Base-by-base conservation (phyloP, 306 rosid species). In the Dryas octopetala region DNA sequence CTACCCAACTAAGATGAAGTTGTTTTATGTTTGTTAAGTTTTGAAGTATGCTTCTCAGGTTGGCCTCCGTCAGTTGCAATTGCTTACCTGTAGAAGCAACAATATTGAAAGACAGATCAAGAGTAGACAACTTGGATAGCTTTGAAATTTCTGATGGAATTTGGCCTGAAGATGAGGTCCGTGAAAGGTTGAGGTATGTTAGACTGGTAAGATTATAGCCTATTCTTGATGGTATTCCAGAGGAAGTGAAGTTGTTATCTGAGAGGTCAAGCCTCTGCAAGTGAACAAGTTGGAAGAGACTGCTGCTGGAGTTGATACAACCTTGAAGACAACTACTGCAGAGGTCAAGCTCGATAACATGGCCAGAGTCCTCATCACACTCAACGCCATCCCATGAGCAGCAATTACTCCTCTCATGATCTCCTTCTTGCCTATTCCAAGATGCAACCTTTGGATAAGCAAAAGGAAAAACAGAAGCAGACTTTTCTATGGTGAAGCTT, bases 231-330 rank as follows among this genome's bases (percentile, higher is more conserved):
- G 81, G 81, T 15, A 83, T 79, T 58, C 23, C 9, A 9, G 86
- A 83, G 64, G 0, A 47, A 43, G 46, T 76, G 64, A 83, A 83
- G 64, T 79, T 32, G 38, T 83, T 83, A 50, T 40, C 60, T 1
- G 81, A 46, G 11, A 79, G 81, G 72, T 45, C 62, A 45, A 83
- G 84, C 16, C 13, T 79, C 19, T 72, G 68, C 69, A 83, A 63
- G 5, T 79, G 61, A 76, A 68, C 55, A 6, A 79, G 78, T 1
- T 8, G 12, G 65, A 78, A 71, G 50, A 78, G 73, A 6, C n/a
- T 62, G 58, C 73, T 78, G 23, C 1, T 71, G 41, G 82, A 71
- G n/a, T 52, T 23, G 43, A 71, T 44, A 46, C 67, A 62, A n/a
- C 82, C 82, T n/a, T 44, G 57, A 3, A 78, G 72, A 17, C 46